phyloP scores from a whole-genome alignment of 768 basidiomycete species.

The Boletus eberwhitei region DNA sequence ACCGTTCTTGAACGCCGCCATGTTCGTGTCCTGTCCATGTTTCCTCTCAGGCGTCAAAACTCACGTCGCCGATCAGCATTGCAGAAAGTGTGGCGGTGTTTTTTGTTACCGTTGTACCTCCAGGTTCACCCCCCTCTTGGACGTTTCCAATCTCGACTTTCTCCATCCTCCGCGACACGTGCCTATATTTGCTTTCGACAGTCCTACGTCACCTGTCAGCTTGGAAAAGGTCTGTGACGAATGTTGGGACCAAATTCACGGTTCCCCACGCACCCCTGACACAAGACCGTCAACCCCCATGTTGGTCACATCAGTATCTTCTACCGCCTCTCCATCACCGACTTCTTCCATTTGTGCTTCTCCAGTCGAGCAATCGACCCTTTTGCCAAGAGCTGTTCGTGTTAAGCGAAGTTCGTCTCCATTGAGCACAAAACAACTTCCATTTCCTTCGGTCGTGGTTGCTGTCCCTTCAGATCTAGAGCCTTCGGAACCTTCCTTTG shows the following conservation, averaged over 20 bases:
- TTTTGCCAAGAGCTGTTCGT: slow-evolving; percentile 17
- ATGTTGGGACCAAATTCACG: slow-evolving; percentile 73
- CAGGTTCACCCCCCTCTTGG: slow-evolving; percentile 60
- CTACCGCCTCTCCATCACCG: slow-evolving; percentile 32
- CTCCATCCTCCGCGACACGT: slow-evolving; percentile 66
- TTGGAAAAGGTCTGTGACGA: slow-evolving; percentile 70
- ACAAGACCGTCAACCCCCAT: slow-evolving; percentile 36
- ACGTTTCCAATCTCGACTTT: slow-evolving; percentile 68
- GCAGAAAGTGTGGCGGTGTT: slow-evolving; percentile 80
- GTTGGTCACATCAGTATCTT: slow-evolving; percentile 32
- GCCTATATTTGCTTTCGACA: slow-evolving; percentile 55
- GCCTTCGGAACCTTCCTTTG: slow-evolving; percentile 48
- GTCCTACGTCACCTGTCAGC: slow-evolving; percentile 56
- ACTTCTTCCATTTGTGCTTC: slow-evolving; percentile 35
- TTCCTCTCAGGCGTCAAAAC: slow-evolving; percentile 2
- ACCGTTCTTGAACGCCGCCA: slow-evolving; percentile 73
- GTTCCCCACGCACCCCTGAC: slow-evolving; percentile 43
- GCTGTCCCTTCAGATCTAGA: slow-evolving; percentile 26
- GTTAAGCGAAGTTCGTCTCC: slow-evolving; percentile 29
- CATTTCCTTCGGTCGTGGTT: slow-evolving; percentile 25
- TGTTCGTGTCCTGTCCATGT: slow-evolving; percentile 40
- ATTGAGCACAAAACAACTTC: slow-evolving; percentile 24
- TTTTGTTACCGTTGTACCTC: slow-evolving; percentile 66
- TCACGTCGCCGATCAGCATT: slow-evolving; percentile 51
- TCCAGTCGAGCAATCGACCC: slow-evolving; percentile 26